Evolutionary conservation across 208 protist genomes (phyloP), one percentile per base, ranked within the genome.

Genomic region (Novymonas esmeraldas): DNA sequence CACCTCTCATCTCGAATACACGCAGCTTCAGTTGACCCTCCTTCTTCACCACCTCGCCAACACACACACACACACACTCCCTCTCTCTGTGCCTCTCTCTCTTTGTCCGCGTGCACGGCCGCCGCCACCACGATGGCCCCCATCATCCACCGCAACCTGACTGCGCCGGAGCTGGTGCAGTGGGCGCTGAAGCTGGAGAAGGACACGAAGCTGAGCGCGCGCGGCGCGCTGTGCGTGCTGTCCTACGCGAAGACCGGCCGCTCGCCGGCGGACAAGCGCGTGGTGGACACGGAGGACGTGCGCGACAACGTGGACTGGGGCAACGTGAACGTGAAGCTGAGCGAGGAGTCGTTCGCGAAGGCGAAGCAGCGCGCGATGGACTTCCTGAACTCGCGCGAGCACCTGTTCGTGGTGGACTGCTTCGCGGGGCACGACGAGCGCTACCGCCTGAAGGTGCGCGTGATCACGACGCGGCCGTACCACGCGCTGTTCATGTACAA

Each of bases 401-500:
- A 94, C 48, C 70, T 99, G 38, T 99, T 95, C 65, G 95, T 99
- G 24, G 77, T 98, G 67, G 97, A 99, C 80, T 93, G 82, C 50
- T 98, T 86, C 65, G 96, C 95, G 14, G 95, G 95, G 28, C 93
- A 92, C 81, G 96, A 98, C 72, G 70, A 85, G 65, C 79, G 90
- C 26, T 96, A 98, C 72, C 78, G 93, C 42, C 82, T 98, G 48
- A 98, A 98, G 78, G 92, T 98, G 62, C 92, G 96, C 62, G 85
- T 98, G 56, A 81, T 97, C 75, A 96, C 85, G 65, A 87, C 84
- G 14, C 76, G 91, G 5, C 95, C 97, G 14, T 98, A 98, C 76
- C 97, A 99, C 74, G 97, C 96, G 16, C 85, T 98, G n/a, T 99
- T 99, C 78, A 98, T 98, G 89, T 74, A 80, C 60, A 95, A 98